Conservation (phyloP, 768 basidiomycete genomes). For the Xerocomus potaroensis region DNA sequence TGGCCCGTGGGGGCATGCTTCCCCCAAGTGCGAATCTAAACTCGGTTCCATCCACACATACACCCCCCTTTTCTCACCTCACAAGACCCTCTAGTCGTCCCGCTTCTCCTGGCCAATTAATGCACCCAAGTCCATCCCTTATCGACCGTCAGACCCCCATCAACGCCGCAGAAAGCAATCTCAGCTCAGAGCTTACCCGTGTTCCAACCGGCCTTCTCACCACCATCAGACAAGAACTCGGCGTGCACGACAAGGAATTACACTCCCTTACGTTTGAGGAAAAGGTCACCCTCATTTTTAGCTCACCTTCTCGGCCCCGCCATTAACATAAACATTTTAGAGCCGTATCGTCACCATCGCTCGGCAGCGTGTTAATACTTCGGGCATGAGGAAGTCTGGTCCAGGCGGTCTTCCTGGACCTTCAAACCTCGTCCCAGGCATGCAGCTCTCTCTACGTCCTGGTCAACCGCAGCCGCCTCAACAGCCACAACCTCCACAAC, state of each 20-base stretch:
- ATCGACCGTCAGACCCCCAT: slow-evolving; percentile 42
- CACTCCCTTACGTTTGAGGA: slow-evolving; percentile 43
- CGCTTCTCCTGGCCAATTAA: slow-evolving; percentile 46
- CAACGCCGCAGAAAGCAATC: slow-evolving; percentile 15
- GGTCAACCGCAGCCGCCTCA: slow-evolving; percentile 27
- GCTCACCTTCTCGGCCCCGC: not conserved
- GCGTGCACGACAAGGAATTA: slow-evolving; percentile 44
- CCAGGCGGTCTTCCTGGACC: slow-evolving; percentile 26
- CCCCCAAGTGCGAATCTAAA: slow-evolving; percentile 42
- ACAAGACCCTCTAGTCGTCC: slow-evolving; percentile 61
- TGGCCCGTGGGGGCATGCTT: slow-evolving; percentile 44
- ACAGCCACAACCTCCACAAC: slow-evolving; percentile 21
- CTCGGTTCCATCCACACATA: slow-evolving; percentile 36
- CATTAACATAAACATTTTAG: slow-evolving; percentile 28
- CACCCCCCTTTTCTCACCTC: slow-evolving; percentile 40
- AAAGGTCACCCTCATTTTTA: slow-evolving; percentile 44
- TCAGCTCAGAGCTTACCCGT: slow-evolving; percentile 41
- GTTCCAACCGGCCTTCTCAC: slow-evolving; percentile 36
- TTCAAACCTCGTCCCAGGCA: slow-evolving; percentile 29
- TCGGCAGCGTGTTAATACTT: slow-evolving; percentile 22
- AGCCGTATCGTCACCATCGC: slow-evolving; percentile 31
- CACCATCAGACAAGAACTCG: slow-evolving; percentile 40
- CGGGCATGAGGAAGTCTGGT: slow-evolving; percentile 25
- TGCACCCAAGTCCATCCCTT: slow-evolving; percentile 57
- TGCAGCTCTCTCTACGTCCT: slow-evolving; percentile 39